phyloP scores from a whole-genome alignment of 2,329 filamentous ascomycete species.

The Trichoderma hamatum region DNA sequence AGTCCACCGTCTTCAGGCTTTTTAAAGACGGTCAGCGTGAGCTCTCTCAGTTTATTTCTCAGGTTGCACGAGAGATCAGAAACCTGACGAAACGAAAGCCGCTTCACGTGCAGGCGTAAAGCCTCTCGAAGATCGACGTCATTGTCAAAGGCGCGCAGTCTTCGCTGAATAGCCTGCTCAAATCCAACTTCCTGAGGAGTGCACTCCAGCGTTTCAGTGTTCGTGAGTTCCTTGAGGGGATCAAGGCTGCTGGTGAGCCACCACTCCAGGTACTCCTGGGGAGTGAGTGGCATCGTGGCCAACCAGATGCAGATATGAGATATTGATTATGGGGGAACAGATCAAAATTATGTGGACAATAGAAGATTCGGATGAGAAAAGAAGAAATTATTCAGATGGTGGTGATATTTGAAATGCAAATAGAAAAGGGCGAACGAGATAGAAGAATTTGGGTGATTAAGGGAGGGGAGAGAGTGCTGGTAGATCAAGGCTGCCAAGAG shows the following conservation, averaged over 20 bases:
- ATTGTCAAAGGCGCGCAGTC: constrained; percentile 40
- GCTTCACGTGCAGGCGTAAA: constrained; percentile 31
- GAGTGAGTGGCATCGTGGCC: constrained; percentile 37
- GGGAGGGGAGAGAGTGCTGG: neutral
- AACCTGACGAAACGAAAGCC: constrained; percentile 28
- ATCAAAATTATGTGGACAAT: neutral
- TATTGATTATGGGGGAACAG: neutral
- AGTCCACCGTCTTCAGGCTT: constrained; percentile 36
- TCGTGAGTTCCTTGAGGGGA: constrained; percentile 35
- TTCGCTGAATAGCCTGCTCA: constrained; percentile 37
- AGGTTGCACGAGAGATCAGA: constrained; percentile 35
- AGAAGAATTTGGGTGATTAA: neutral
- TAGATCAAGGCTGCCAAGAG: neutral
- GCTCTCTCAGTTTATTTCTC: constrained; percentile 35
- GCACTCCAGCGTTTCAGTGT: constrained; percentile 28
- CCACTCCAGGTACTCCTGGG: constrained; percentile 41
- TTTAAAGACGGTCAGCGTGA: constrained; percentile 36
- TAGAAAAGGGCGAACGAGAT: neutral
- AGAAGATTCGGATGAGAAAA: neutral
- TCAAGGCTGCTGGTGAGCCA: constrained; percentile 39
- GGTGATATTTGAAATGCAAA: neutral
- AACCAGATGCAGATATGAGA: too few species aligned
- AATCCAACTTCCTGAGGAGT: constrained; percentile 40
- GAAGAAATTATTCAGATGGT: neutral
- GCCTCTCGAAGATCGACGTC: constrained; percentile 30